Percentiles rank a stretch among this genome's conserved stretches.
Conservation (phyloP, 352 stramenopile species). For the Pythium myriotylum region DNA sequence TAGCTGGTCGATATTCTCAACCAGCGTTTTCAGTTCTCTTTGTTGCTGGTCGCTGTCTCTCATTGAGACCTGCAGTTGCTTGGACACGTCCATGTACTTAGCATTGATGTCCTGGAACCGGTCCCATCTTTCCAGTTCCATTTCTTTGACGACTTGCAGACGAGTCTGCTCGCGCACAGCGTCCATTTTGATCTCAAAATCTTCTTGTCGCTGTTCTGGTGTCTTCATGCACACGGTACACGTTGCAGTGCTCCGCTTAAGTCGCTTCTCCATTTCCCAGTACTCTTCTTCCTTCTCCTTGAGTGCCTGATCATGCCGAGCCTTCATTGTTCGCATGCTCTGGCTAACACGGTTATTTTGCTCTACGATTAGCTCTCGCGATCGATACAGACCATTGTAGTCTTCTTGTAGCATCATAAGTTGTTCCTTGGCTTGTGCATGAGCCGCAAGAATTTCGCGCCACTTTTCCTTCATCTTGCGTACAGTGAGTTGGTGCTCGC, state of each 20-base stretch:
- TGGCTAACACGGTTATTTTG: slow-evolving; percentile 55
- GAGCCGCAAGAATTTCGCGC: slow-evolving; percentile 46
- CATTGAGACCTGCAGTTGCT: slow-evolving; percentile 40
- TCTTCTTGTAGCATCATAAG: slow-evolving; percentile 72
- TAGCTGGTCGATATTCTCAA: slow-evolving; percentile 17
- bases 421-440: slow-evolving; percentile 58
- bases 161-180: slow-evolving; percentile 53
- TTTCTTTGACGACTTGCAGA: slow-evolving; percentile 47
- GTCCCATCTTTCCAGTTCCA: slow-evolving; percentile 70
- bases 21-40: slow-evolving; percentile 25
- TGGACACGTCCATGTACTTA: slow-evolving; percentile 63
- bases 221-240: slow-evolving; percentile 60
- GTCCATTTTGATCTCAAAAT: slow-evolving; percentile 44
- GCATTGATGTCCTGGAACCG: slow-evolving; percentile 67
- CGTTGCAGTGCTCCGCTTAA: slow-evolving; percentile 49
- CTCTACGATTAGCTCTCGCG: slow-evolving; percentile 37
- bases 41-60: slow-evolving; percentile 31
- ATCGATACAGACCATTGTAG: slow-evolving; percentile 65
- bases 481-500: slow-evolving; percentile 46
- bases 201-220: slow-evolving; percentile 46
- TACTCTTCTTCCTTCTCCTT: slow-evolving; percentile 55
- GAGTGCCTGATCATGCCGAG: slow-evolving; percentile 44
- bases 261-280: slow-evolving; percentile 66
- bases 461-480: slow-evolving; percentile 71
- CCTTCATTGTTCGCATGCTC: slow-evolving; percentile 48